Evolutionary conservation across 768 basidiomycete genomes (phyloP).

Genomic region (Sistotremastrum suecicum): DNA sequence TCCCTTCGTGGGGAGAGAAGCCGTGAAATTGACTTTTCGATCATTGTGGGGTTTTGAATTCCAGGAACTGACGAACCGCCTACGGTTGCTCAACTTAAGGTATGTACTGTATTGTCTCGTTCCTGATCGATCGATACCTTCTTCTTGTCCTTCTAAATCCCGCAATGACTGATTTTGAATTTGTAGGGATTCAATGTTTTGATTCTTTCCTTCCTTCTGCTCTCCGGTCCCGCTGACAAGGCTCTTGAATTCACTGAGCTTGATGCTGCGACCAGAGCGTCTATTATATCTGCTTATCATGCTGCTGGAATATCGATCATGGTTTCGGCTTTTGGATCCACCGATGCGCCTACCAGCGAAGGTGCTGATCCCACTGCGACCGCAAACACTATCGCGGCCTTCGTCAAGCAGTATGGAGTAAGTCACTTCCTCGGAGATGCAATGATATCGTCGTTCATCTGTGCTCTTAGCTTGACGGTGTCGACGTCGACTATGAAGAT

Average conservation of each 20-base stretch:
- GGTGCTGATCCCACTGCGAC: conserved; percentile 46
- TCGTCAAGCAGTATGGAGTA: conserved; percentile 36
- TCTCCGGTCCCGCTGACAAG: conserved; percentile 45
- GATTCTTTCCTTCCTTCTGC: conserved; percentile 37
- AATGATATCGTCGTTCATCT: no score
- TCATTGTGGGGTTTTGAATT: no score
- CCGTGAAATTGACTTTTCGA: no score
- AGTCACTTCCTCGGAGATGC: no score
- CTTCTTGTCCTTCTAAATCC: no score
- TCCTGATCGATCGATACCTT: no score
- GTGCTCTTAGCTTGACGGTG: conserved; percentile 36
- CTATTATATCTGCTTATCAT: conserved; percentile 37
- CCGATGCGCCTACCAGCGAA: conserved; percentile 36
- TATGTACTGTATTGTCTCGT: no score
- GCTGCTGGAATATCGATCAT: conserved; percentile 46
- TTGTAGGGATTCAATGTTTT: no score
- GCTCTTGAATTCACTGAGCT: conserved; percentile 40
- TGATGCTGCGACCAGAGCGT: conserved; percentile 28
- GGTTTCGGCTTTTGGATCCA: conserved; percentile 51
- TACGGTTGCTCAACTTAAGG: no score
- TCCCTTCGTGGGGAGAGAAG: no score
- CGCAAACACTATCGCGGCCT: conserved; percentile 52
- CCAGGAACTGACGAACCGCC: no score
- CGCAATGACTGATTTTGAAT: not conserved
- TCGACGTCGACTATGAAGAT: conserved; percentile 70